Percentiles rank a stretch among this genome's conserved stretches.
Evolutionary conservation across 164 flowering plant species (phyloP).

Genomic region (Cinnamomum micranthum): DNA sequence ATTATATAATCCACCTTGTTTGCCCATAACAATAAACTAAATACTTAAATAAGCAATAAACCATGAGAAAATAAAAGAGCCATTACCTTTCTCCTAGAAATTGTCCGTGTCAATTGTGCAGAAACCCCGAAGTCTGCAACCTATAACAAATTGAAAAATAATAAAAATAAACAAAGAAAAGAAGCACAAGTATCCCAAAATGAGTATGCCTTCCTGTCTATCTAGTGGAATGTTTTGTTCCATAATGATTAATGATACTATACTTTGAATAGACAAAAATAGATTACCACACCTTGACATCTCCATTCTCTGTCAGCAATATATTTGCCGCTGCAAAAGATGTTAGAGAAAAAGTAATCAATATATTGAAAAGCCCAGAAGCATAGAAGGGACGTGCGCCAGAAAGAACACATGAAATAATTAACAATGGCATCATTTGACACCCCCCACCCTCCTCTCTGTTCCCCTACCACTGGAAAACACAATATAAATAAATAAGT

Average conservation of each 20-base stretch:
- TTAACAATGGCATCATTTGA: too few species aligned
- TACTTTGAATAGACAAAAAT: background rate
- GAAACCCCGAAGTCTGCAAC: conserved; percentile 99
- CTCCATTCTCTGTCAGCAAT: conserved; percentile 89
- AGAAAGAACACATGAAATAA: background rate
- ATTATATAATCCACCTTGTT: too few species aligned
- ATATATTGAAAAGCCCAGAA: background rate
- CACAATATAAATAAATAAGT: too few species aligned
- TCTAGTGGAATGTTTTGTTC: background rate
- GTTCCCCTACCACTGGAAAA: too few species aligned
- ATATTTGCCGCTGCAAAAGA: conserved; percentile 93
- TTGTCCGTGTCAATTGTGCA: conserved; percentile 93
- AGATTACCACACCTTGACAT: conserved; percentile 70
- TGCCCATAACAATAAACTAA: too few species aligned
- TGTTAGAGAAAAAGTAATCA: conserved; percentile 13
- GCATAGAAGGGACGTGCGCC: background rate
- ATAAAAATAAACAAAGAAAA: background rate
- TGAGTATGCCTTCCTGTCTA: background rate
- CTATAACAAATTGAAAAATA: conserved; percentile 26
- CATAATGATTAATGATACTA: background rate
- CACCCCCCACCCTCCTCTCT: too few species aligned
- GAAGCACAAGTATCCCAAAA: background rate
- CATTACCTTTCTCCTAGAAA: conserved; percentile 95
- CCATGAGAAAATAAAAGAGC: background rate
- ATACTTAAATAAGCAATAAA: too few species aligned